Conservation (phyloP, 805 yeast genomes). For the Candida pseudofarinosa region DNA sequence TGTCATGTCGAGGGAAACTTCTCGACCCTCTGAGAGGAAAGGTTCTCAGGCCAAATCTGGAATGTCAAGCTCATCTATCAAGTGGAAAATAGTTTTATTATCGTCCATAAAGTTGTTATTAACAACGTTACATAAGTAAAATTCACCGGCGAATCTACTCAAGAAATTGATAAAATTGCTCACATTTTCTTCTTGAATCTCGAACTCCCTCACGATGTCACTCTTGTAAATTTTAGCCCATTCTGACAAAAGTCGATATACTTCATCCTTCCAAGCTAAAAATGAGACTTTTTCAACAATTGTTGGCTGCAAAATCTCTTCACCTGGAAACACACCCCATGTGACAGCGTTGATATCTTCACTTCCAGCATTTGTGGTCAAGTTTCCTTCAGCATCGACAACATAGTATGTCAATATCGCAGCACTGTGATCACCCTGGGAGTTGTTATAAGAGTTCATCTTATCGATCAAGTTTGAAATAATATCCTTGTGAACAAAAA, state of each 20-base stretch:
- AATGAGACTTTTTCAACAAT: conserved; percentile 90
- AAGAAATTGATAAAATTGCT: conserved; percentile 40
- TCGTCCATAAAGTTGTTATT: conserved; percentile 72
- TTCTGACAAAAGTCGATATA: conserved; percentile 74
- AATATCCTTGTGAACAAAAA: conserved; percentile 63
- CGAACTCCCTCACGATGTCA: conserved; percentile 29
- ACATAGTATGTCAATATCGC: conserved; percentile 71
- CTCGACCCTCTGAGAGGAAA: too few relatives aligned
- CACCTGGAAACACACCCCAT: conserved; percentile 98
- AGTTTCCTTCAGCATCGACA: conserved; percentile 53
- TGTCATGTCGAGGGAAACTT: too few relatives aligned
- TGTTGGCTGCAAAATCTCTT: conserved; percentile 92
- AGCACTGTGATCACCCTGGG: conserved; percentile 34
- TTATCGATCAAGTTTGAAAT: conserved; percentile 32
- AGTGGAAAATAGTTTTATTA: conserved; percentile 52
- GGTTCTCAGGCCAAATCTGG: conserved; percentile 9
- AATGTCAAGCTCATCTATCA: conserved; percentile 38
- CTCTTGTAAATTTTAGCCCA: conserved; percentile 61
- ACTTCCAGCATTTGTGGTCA: conserved; percentile 65
- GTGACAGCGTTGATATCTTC: conserved; percentile 92
- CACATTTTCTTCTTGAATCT: conserved; percentile 24
- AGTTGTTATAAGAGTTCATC: conserved; percentile 44
- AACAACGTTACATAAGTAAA: conserved; percentile 79
- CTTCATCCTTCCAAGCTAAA: conserved; percentile 97
- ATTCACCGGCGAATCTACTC: conserved; percentile 48